Conservation (phyloP, 768 basidiomycete genomes). For the Psilocybe subaeruginosa region DNA sequence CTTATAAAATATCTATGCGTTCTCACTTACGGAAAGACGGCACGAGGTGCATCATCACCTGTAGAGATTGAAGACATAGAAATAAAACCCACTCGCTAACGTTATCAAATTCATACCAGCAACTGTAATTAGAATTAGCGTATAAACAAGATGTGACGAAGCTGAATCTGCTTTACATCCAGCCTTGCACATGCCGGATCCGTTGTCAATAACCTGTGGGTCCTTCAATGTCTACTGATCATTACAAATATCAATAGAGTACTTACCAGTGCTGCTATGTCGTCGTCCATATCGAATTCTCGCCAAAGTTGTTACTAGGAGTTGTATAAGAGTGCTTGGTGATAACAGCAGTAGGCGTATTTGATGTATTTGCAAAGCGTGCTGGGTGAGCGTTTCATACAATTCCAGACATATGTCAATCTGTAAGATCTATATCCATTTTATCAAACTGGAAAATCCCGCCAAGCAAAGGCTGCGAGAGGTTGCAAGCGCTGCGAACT, state of each 20-base stretch:
- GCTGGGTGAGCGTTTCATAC: too few relatives aligned
- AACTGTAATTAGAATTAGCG: constrained; percentile 42
- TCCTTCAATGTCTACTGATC: neutral
- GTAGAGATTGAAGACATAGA: constrained; percentile 28
- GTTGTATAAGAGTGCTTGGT: too few relatives aligned
- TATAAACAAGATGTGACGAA: neutral
- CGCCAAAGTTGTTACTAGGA: too few relatives aligned
- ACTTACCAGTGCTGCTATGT: neutral
- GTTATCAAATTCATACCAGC: constrained; percentile 48
- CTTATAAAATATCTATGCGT: neutral
- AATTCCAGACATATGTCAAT: too few relatives aligned
- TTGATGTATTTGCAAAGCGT: too few relatives aligned
- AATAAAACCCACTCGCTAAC: neutral
- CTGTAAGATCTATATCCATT: neutral
- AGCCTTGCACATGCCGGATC: constrained; percentile 44
- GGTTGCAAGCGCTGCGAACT: too few relatives aligned
- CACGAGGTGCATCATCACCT: constrained; percentile 89
- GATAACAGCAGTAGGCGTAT: too few relatives aligned
- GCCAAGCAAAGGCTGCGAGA: neutral
- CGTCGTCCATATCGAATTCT: neutral
- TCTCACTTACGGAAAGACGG: constrained; percentile 88
- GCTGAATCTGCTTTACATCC: constrained; percentile 69
- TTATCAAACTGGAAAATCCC: neutral
- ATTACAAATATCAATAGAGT: neutral
- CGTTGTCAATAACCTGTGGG: neutral